Base-by-base conservation (phyloP, 2,329 filamentous ascomycete genomes). In the Stagonosporopsis rhizophila region DNA sequence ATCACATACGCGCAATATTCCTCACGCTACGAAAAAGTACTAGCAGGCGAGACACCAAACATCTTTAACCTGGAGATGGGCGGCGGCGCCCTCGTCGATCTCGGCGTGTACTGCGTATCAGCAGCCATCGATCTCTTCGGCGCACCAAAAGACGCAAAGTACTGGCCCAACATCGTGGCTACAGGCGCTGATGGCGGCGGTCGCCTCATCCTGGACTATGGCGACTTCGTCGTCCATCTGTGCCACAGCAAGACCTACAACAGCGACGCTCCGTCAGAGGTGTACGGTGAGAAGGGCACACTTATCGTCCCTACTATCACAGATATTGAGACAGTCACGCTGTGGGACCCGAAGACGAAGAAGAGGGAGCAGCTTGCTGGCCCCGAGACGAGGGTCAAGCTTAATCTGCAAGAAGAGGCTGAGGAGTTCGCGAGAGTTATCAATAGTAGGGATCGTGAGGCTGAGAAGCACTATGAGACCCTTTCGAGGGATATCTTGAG, bases 91-190 rank as follows among this genome's bases (percentile, higher is more conserved):
- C 69, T 82, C 0, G 78, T 78, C n/a, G 80, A 82, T 57, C 68
- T 82, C 12, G 80, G 80, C 39, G 78, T 81, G 4, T 82, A 82
- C 63, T 78, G 78, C 20, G 73, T 82, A 41, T 72, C 78, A 2
- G 79, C 80, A 6, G 80, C 80, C 6, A 68, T 82, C 1, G 79
- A 78, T 2, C 74, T 82, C 20, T 82, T 82, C 61, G 80, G 80
- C 40, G 68, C 69, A 15, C 80, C 80, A 5, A 71, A 71, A 28
- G 61, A 71, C 8, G 70, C 76, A 17, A 69, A 68, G 12, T 82
- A 82, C 65, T 74, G 70, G 20, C 80, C 80, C 2, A 74, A 75
- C 40, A 78, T 78, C 45, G 73, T 80, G 48, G 45, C 55, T 7
- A 81, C 79, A 1, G 80, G 80, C 3, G 79, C 79, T 2, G 80